phyloP scores from a whole-genome alignment of 2,329 filamentous ascomycete species.

The Botrytis fragariae region DNA sequence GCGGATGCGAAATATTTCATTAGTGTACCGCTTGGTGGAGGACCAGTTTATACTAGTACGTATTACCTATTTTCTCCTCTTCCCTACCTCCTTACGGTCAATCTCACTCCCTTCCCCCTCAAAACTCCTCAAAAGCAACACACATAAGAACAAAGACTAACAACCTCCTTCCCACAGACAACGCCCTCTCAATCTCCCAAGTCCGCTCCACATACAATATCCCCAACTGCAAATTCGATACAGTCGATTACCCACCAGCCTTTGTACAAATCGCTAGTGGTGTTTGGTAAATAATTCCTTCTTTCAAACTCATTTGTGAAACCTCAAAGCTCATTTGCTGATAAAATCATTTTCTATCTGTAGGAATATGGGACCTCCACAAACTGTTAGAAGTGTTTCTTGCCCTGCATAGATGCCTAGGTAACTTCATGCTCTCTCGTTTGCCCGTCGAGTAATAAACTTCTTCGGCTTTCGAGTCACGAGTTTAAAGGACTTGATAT shows the following conservation, averaged over 20 bases:
- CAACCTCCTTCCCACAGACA: constrained; percentile 22
- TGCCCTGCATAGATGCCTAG: constrained; percentile 20
- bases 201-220: constrained; percentile 26
- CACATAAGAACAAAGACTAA: not conserved
- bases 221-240: constrained; percentile 26
- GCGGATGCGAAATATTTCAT: constrained; percentile 31
- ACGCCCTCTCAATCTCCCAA: constrained; percentile 32
- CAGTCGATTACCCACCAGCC: constrained; percentile 26
- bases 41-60: constrained; percentile 27
- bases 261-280: constrained; percentile 21
- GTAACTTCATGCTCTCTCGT: not conserved
- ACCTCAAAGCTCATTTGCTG: not conserved
- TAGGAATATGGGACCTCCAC: constrained; percentile 32
- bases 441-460: no score
- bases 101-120: not conserved
- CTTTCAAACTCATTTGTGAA: not conserved
- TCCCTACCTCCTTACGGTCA: not conserved
- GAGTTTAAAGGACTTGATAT: fast-evolving
- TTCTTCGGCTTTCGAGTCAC: not conserved
- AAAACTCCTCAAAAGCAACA: not conserved
- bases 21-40: constrained; percentile 30
- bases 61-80: not conserved
- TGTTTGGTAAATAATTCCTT: constrained; percentile 19
- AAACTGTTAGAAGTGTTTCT: constrained; percentile 29
- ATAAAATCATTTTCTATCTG: not conserved